These are phyloP conservation scores for Haemoproteus tartakovskyi DNA, from an alignment of 169 alveolate genomes.

Conservation along the genomic window DNA sequence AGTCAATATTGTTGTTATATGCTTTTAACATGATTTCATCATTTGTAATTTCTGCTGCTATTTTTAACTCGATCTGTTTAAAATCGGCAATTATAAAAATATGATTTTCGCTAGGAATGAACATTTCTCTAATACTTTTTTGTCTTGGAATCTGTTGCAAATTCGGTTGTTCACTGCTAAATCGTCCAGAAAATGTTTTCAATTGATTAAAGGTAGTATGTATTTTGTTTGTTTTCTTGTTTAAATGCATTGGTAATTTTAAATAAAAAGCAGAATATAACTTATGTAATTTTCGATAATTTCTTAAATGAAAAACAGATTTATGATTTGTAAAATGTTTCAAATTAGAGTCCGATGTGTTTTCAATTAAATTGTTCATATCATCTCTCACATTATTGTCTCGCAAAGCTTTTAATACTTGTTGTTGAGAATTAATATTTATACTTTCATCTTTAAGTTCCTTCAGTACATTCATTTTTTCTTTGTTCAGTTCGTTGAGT, in stretches of 20 bases:
- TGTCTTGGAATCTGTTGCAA: constrained; percentile 88
- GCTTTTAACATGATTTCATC: constrained; percentile 85
- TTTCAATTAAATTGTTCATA: constrained; percentile 70
- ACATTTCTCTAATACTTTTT: constrained; percentile 79
- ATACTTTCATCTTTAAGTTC: constrained; percentile 70
- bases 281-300: constrained; percentile 77
- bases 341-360: constrained; percentile 82
- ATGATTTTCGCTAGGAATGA: constrained; percentile 75
- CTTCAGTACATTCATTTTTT: constrained; percentile 63
- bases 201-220: constrained; percentile 84
- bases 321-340: constrained; percentile 76
- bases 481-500: constrained; percentile 67
- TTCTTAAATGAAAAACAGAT: constrained; percentile 77
- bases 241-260: constrained; percentile 81
- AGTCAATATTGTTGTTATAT: constrained; percentile 72
- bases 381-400: constrained; percentile 72
- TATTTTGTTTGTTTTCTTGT: constrained; percentile 73
- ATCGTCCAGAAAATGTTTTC: constrained; percentile 87
- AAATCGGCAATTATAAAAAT: constrained; percentile 84
- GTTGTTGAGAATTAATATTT: constrained; percentile 82
- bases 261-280: constrained; percentile 83
- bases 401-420: constrained; percentile 76
- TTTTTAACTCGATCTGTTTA: constrained; percentile 84
- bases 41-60: constrained; percentile 85
- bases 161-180: constrained; percentile 86